Evolutionary conservation across 2,329 filamentous ascomycete species (phyloP).

Genomic region (Achaetomium macrosporum): DNA sequence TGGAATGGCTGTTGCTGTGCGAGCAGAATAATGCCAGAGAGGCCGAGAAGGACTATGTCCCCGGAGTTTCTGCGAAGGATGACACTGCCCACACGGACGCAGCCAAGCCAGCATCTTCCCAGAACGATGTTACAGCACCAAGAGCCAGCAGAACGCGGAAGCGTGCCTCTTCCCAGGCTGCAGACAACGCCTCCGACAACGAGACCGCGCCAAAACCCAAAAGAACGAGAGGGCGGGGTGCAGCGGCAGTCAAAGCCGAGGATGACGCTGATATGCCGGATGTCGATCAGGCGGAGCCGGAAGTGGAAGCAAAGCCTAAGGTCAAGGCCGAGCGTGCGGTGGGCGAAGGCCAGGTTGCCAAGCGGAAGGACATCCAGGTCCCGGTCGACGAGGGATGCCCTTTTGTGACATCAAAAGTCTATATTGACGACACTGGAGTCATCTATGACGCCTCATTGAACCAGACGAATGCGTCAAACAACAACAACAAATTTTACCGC

Average conservation of each 20-base stretch:
- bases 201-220: slow-evolving; percentile 27
- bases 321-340: slow-evolving; percentile 29
- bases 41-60: slow-evolving; percentile 26
- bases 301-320: slow-evolving; percentile 17
- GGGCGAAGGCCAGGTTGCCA: slow-evolving; percentile 33
- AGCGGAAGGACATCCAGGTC: slow-evolving; percentile 40
- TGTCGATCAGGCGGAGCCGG: slow-evolving; percentile 26
- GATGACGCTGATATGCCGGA: slow-evolving; percentile 32
- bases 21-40: slow-evolving; percentile 37
- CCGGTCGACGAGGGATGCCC: slow-evolving; percentile 45
- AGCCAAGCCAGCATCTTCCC: slow-evolving; percentile 9
- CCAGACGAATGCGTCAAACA: slow-evolving; percentile 63
- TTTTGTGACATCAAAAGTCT: slow-evolving; percentile 45
- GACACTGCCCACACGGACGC: background rate
- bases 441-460: slow-evolving; percentile 78
- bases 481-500: slow-evolving; percentile 81
- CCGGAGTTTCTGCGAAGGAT: slow-evolving; percentile 2
- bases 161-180: slow-evolving; percentile 25
- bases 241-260: slow-evolving; percentile 24
- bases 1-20: slow-evolving; percentile 59
- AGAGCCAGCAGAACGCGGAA: slow-evolving; percentile 23
- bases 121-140: slow-evolving; percentile 17
- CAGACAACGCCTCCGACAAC: slow-evolving; percentile 15
- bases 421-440: slow-evolving; percentile 57
- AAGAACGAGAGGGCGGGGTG: slow-evolving; percentile 26